Evolutionary conservation across 441 rosid genomes (phyloP).

Genomic region (Brassica balearica): DNA sequence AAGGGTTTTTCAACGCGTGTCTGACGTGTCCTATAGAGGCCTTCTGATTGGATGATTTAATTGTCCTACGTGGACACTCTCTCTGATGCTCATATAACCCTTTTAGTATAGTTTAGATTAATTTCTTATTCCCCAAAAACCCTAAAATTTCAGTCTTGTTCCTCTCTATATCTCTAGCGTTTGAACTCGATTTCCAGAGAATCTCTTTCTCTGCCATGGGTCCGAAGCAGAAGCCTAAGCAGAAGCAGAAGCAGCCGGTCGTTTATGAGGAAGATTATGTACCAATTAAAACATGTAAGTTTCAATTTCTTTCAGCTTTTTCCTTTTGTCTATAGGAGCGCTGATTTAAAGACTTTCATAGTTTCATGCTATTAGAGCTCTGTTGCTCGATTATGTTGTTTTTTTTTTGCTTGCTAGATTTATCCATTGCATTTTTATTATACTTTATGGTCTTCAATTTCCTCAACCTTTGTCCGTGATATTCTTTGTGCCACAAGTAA

Average conservation of each 20-base stretch:
- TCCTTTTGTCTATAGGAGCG: neutral
- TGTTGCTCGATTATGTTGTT: neutral
- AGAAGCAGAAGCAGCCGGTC: neutral
- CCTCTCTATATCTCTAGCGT: neutral
- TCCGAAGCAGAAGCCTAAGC: neutral
- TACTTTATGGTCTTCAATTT: neutral
- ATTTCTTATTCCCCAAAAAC: neutral
- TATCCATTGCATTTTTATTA: neutral
- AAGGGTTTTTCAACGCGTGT: too few species aligned
- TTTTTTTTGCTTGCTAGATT: neutral
- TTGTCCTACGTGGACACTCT: too few species aligned
- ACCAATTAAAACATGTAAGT: constrained; percentile 4
- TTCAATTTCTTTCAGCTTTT: neutral
- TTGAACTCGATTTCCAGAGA: neutral
- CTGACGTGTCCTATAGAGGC: too few species aligned
- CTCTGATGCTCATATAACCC: too few species aligned
- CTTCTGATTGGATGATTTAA: too few species aligned
- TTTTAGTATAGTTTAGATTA: neutral
- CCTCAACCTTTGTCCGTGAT: neutral
- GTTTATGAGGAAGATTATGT: neutral
- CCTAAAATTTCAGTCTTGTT: neutral
- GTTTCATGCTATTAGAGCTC: neutral
- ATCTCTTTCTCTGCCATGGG: neutral
- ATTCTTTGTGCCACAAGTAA: neutral
- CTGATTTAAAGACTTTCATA: neutral